Evolutionary conservation across 1,284 basidiomycete species (phyloP).

Genomic region (Schizophyllum amplum): DNA sequence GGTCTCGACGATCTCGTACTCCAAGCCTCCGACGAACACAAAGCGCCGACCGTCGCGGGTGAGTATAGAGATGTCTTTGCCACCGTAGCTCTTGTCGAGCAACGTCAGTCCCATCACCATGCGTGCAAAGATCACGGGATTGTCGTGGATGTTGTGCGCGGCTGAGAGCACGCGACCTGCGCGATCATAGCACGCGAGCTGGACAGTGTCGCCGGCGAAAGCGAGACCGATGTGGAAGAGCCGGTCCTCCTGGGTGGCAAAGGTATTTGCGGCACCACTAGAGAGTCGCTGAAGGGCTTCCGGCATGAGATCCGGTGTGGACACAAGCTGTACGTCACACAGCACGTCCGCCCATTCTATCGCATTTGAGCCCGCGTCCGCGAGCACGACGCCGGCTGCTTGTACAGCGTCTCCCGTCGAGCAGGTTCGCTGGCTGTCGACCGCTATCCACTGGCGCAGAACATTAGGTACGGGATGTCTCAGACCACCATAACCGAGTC

Average conservation of each 20-base stretch:
- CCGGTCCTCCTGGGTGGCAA: not conserved
- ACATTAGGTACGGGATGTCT: not conserved
- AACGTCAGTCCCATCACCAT: not conserved
- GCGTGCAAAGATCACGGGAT: not conserved
- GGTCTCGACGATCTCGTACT: not conserved
- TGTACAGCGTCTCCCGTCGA: not conserved
- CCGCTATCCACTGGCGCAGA: not conserved
- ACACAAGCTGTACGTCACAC: not conserved
- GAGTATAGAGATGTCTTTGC: slow-evolving; percentile 3
- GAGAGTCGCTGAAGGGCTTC: not conserved
- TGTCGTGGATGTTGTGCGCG: not conserved
- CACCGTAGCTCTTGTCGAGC: not conserved
- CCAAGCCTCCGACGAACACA: slow-evolving; percentile 4
- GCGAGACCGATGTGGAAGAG: not conserved
- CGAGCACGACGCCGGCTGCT: not conserved
- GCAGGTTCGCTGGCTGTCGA: not conserved
- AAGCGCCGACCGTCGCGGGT: slow-evolving; percentile 2
- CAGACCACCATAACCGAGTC: not conserved
- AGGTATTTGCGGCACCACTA: not conserved
- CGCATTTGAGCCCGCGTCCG: not conserved
- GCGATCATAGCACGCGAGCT: not conserved
- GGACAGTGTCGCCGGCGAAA: not conserved
- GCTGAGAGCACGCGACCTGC: not conserved
- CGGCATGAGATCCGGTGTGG: not conserved
- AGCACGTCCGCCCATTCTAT: not conserved